Conservation (phyloP, 768 basidiomycete genomes). For the Auriscalpium orientale region DNA sequence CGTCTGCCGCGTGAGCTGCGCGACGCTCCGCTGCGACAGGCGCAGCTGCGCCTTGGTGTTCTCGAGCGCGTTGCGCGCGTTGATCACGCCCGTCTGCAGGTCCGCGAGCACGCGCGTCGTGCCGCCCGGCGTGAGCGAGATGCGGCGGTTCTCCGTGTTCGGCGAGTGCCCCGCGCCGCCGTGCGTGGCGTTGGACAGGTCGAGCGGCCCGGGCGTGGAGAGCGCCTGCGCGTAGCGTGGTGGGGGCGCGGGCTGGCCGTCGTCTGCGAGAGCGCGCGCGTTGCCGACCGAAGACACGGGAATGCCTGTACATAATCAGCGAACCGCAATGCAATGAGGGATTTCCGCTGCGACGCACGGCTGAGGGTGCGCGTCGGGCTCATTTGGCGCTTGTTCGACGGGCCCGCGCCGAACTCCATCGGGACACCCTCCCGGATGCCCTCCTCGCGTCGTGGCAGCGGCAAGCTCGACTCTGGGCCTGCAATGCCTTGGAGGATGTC, state of each 20-base stretch:
- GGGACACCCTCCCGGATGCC: slow-evolving; percentile 74
- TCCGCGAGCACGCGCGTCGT: slow-evolving; percentile 87
- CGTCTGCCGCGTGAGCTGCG: slow-evolving; percentile 75
- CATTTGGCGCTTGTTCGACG: slow-evolving; percentile 44
- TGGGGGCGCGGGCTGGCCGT: slow-evolving; percentile 36
- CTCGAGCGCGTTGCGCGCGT: slow-evolving; percentile 74
- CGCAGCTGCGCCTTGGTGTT: slow-evolving; percentile 80
- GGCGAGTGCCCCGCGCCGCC: slow-evolving; percentile 24
- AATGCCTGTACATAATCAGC: slow-evolving; percentile 42
- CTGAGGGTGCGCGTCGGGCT: slow-evolving; percentile 76
- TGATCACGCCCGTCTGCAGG: slow-evolving; percentile 75
- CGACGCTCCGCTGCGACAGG: slow-evolving; percentile 75
- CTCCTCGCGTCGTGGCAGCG: slow-evolving; percentile 58
- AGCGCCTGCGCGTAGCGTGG: slow-evolving; percentile 18
- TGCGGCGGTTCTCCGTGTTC: slow-evolving; percentile 35
- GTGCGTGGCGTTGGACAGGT: slow-evolving; percentile 33
- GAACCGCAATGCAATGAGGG: not conserved
- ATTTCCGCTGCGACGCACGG: slow-evolving; percentile 43
- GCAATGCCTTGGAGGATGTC: slow-evolving; percentile 65
- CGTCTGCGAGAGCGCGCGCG: slow-evolving; percentile 77
- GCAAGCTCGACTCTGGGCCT: slow-evolving; percentile 69
- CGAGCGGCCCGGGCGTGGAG: slow-evolving; percentile 27
- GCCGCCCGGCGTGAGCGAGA: slow-evolving; percentile 63
- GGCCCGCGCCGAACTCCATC: slow-evolving; percentile 38
- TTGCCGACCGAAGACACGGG: slow-evolving; percentile 37